A percentile compares a stretch with the other conserved stretches of the same genome.
phyloP scores from a whole-genome alignment of 495 filamentous ascomycete species.

The Annulohypoxylon maeteangense region DNA sequence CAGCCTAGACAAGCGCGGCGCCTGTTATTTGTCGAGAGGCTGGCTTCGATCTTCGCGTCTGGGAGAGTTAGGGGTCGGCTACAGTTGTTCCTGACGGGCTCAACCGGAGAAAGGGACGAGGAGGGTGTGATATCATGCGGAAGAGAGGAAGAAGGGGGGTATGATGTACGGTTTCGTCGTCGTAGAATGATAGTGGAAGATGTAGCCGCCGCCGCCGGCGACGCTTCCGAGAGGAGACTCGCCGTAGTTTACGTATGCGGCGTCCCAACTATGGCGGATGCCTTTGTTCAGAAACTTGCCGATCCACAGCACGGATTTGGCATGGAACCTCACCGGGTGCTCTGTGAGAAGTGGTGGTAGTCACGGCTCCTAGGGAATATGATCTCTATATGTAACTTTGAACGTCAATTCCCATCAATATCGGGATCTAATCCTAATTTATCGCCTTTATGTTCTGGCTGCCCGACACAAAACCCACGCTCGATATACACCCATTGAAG shows the following conservation, averaged over 20 bases:
- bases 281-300: slow-evolving; percentile 67
- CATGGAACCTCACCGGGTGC: slow-evolving; percentile 66
- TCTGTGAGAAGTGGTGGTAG: slow-evolving; percentile 93
- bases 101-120: slow-evolving; percentile 6
- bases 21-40: slow-evolving; percentile 59
- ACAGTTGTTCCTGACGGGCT: slow-evolving; percentile 50
- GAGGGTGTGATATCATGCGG: slow-evolving; percentile 37
- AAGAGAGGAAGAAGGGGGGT: slow-evolving; percentile 16
- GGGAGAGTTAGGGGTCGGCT: slow-evolving; percentile 45
- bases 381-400: neutral
- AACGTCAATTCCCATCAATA: neutral
- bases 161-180: slow-evolving; percentile 51
- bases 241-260: slow-evolving; percentile 84
- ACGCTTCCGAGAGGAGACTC: slow-evolving; percentile 52
- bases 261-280: slow-evolving; percentile 81
- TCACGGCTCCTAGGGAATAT: neutral
- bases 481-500: neutral
- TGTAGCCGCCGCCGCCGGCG: slow-evolving; percentile 59
- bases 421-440: neutral
- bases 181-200: slow-evolving; percentile 65
- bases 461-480: no score
- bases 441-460: neutral
- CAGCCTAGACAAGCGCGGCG: slow-evolving; percentile 15
- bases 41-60: slow-evolving; percentile 48
- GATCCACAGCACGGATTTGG: slow-evolving; percentile 58